Conservation (phyloP, 2,329 filamentous ascomycete species). For the Fusarium protoensiforme region DNA sequence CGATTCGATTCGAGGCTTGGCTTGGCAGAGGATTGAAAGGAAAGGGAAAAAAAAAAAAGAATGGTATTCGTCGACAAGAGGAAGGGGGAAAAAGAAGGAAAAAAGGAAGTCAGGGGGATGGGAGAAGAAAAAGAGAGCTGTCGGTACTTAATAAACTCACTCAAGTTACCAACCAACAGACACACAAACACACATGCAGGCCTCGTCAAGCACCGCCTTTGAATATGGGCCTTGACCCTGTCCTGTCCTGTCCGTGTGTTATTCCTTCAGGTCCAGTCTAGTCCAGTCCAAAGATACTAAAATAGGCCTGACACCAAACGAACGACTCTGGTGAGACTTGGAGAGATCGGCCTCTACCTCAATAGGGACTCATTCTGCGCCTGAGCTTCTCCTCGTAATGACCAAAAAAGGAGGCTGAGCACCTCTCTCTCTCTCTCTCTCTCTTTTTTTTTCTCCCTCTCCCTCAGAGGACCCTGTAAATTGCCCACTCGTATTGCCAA, state of each 20-base stretch:
- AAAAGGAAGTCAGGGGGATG: not conserved
- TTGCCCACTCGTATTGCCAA: slow-evolving; percentile 4
- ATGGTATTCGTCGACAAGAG: not conserved
- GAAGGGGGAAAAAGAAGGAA: not conserved
- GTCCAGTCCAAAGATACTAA: not conserved
- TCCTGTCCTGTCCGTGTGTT: not conserved
- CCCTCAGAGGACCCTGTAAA: not conserved
- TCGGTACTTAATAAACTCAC: not conserved
- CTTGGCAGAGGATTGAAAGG: not conserved
- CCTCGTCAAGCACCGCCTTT: not conserved
- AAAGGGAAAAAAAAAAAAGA: not conserved
- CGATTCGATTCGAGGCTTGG: not conserved
- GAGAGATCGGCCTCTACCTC: not conserved
- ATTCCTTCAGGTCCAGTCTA: not conserved
- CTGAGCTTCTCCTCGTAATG: not conserved
- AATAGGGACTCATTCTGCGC: not conserved
- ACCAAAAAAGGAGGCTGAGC: slow-evolving; percentile 3
- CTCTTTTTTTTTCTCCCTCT: no score
- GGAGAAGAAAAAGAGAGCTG: not conserved
- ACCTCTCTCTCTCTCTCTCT: not conserved
- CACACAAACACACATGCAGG: not conserved
- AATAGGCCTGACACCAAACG: not conserved
- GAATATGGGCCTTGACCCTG: not conserved
- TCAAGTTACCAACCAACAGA: not conserved
- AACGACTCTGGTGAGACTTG: not conserved